phyloP scores from a whole-genome alignment of 1,139 yeast genomes.

The Blastobotrys capitulatus region DNA sequence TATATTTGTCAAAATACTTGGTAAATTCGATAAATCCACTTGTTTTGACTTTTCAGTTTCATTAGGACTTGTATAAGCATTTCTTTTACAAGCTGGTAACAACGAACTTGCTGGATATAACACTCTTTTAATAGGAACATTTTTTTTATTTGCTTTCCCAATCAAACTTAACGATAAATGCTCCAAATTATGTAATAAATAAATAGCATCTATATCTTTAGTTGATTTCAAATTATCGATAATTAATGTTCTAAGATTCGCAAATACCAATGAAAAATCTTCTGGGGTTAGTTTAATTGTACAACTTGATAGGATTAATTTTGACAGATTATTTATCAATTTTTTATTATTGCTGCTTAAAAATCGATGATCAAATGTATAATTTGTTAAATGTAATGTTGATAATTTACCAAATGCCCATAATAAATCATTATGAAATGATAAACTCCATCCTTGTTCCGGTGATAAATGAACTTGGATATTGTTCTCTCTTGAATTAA shows the following conservation, averaged over 20 bases:
- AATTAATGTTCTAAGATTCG: constrained; percentile 3
- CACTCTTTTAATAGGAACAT: not conserved
- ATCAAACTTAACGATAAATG: constrained; percentile 9
- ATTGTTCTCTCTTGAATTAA: not conserved
- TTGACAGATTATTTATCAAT: no score
- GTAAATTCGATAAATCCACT: constrained; percentile 1
- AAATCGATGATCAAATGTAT: constrained; percentile 9
- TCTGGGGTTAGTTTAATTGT: constrained; percentile 1
- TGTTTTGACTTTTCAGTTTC: not conserved
- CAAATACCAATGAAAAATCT: not conserved
- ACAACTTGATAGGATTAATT: constrained; percentile 12
- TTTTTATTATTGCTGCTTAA: not conserved
- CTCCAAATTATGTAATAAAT: not conserved
- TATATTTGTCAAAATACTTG: not conserved
- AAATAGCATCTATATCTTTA: not conserved
- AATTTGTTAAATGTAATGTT: constrained; percentile 11
- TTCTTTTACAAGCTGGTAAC: not conserved
- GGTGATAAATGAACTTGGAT: constrained; percentile 11
- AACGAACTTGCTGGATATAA: constrained; percentile 5
- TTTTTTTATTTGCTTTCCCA: constrained; percentile 4
- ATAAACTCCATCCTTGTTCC: constrained; percentile 16
- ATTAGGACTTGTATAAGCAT: not conserved
- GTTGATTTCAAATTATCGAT: constrained; percentile 10
- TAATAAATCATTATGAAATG: constrained; percentile 9
- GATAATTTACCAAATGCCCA: constrained; percentile 15